Conservation (phyloP, 83 land plant species). For the Diphasiastrum complanatum region DNA sequence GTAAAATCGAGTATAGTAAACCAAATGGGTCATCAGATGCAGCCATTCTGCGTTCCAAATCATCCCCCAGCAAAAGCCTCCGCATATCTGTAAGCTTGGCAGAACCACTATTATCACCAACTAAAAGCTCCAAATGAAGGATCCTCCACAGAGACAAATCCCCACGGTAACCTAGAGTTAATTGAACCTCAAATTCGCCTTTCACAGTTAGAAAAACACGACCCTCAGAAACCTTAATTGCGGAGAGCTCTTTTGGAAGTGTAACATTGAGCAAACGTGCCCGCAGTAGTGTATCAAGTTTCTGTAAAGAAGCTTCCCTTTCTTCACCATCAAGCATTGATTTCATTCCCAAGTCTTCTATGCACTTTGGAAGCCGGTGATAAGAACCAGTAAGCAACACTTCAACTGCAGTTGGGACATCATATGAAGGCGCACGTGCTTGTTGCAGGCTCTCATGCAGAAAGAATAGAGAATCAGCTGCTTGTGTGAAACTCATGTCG, state of each 20-base stretch:
- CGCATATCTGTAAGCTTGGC: slow-evolving; percentile 65
- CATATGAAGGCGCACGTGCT: slow-evolving; percentile 96
- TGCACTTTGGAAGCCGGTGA: slow-evolving; percentile 80
- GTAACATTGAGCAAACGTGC: slow-evolving; percentile 71
- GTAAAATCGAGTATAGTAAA: slow-evolving; percentile 70
- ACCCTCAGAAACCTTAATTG: slow-evolving; percentile 64
- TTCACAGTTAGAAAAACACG: slow-evolving; percentile 61
- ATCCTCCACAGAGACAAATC: slow-evolving; percentile 83
- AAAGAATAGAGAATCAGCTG: slow-evolving; percentile 92
- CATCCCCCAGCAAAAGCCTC: slow-evolving; percentile 69
- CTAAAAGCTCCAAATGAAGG: slow-evolving; percentile 76
- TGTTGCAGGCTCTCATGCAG: slow-evolving; percentile 95
- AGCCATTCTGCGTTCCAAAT: slow-evolving; percentile 94
- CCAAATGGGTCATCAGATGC: slow-evolving; percentile 73
- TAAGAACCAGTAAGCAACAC: slow-evolving; percentile 79
- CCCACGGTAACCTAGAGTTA: slow-evolving; percentile 93
- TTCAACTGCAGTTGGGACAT: slow-evolving; percentile 92
- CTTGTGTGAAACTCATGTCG: slow-evolving; percentile 89
- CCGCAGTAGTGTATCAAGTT: slow-evolving; percentile 68
- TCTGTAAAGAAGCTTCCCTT: slow-evolving; percentile 57
- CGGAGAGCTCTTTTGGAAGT: slow-evolving; percentile 75
- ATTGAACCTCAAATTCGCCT: slow-evolving; percentile 85
- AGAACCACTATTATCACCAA: slow-evolving; percentile 70
- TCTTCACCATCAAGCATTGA: slow-evolving; percentile 53
- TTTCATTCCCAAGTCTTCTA: slow-evolving; percentile 85